Evolutionary conservation across 805 yeast genomes (phyloP), one percentile per base, ranked within the genome.

Genomic region (Candida stauntonica): DNA sequence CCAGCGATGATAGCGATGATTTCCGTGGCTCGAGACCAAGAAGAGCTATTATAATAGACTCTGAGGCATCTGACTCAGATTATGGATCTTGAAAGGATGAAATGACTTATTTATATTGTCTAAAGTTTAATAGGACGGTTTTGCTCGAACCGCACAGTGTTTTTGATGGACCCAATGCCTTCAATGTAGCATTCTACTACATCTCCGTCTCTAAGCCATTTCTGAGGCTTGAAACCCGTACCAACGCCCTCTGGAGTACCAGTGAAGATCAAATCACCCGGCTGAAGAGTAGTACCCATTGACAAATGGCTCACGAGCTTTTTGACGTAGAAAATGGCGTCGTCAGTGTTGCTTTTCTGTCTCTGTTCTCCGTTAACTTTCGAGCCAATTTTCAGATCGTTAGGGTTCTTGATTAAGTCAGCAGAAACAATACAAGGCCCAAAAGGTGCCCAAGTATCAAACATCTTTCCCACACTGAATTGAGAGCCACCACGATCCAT

Each of bases 231-330:
- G 33, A 54, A 46, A 5, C 78, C 78, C 53, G 66, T 59, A 5
- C 76, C 80, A 8, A 71, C 77, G 18, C 80, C 80, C 14, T 67
- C 57, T 8, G 80, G 80, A 6, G 81, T 75, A 5, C 81, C 81
- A 40, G 77, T 74, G 50, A 72, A 68, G 38, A 75, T 70, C 17
- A 75, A 44, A 47, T 72, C 77, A 29, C 81, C 81, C 1, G 78
- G 77, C 34, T 58, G 52, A 26, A 75, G 61, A 0, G 80, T 75
- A 5, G 73, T 60, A 8, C 78, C 79, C 45, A 68, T 72, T 23
- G 73, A 64, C 39, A 75, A 52, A 52, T 72, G 74, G 13, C 73
- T 58, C 20, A 75, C 27, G 58, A 29, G 70, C 58, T 40, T 65
- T 59, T 11, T 61, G 55, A 26, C 73, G 67, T 60, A 52, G 54